Evolutionary conservation across 139 green algal species (phyloP).

Genomic region (Tetraselmis chui): DNA sequence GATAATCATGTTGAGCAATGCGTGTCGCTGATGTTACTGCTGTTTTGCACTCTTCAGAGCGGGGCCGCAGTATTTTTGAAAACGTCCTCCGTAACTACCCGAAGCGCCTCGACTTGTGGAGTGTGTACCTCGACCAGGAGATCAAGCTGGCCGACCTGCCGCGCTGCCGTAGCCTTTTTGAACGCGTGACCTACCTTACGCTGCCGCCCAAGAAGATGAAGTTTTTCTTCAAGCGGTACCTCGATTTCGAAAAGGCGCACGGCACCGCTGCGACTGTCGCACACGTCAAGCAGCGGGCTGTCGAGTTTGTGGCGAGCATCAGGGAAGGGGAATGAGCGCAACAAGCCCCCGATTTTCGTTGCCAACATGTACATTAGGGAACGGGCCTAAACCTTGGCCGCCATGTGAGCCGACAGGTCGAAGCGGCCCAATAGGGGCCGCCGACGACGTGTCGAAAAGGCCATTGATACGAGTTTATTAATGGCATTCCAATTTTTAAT

Average conservation of each 20-base stretch:
- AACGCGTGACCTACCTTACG: constrained; percentile 71
- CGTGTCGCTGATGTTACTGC: background rate
- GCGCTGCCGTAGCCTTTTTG: constrained; percentile 72
- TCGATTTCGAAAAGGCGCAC: constrained; percentile 83
- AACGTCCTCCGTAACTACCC: constrained; percentile 86
- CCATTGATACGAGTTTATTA: no score
- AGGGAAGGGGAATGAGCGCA: background rate
- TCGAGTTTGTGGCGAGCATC: constrained; percentile 77
- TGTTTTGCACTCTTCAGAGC: constrained; percentile 57
- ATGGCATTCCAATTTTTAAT: no score
- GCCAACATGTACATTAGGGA: no score
- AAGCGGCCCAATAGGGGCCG: no score
- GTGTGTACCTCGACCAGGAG: constrained; percentile 92
- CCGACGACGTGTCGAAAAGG: no score
- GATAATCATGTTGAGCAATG: background rate
- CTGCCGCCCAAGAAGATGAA: constrained; percentile 92
- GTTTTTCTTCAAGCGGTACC: constrained; percentile 77
- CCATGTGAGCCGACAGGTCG: no score
- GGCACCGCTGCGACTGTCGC: constrained; percentile 62
- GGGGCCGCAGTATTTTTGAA: constrained; percentile 80
- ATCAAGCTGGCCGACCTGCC: constrained; percentile 58
- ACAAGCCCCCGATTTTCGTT: no score
- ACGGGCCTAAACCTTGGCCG: no score
- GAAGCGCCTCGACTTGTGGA: constrained; percentile 91
- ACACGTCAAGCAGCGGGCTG: constrained; percentile 75